Evolutionary conservation across 495 filamentous ascomycete species (phyloP).

Genomic region (Bacidia gigantensis): DNA sequence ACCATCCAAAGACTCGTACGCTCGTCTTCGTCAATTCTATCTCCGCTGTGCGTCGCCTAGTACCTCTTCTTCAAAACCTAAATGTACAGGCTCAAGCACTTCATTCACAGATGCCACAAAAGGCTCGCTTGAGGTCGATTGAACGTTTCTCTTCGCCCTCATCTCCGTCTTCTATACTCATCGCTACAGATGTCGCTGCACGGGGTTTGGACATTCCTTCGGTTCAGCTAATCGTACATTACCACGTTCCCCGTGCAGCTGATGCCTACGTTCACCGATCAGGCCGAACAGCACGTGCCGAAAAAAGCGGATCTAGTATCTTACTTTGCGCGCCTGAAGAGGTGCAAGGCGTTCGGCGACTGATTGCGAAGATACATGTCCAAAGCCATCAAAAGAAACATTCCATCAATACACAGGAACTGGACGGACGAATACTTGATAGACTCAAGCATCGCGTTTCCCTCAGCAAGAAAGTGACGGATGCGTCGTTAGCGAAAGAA

Average conservation of each 20-base stretch:
- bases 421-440: constrained; percentile 66
- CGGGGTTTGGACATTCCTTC: constrained; percentile 86
- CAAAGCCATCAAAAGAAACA: constrained; percentile 35
- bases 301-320: constrained; percentile 61
- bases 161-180: constrained; percentile 52
- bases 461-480: constrained; percentile 73
- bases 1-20: constrained; percentile 64
- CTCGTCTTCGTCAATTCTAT: constrained; percentile 95
- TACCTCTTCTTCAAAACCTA: constrained; percentile 72
- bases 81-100: constrained; percentile 62
- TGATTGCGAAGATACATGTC: constrained; percentile 77
- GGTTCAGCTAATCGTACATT: constrained; percentile 80
- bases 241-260: constrained; percentile 83
- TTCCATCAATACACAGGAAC: constrained; percentile 62
- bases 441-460: constrained; percentile 58
- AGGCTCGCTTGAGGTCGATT: constrained; percentile 83
- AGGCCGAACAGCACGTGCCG: constrained; percentile 81
- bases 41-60: constrained; percentile 74
- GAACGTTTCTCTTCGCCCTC: constrained; percentile 70
- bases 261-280: constrained; percentile 94
- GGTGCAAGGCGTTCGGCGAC: constrained; percentile 64
- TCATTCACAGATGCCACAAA: constrained; percentile 91
- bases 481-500: constrained; percentile 71
- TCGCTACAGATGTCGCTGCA: constrained; percentile 95
- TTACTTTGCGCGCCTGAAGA: constrained; percentile 87